Evolutionary conservation across 352 stramenopile species (phyloP).

Genomic region (Globisporangium paddicum): DNA sequence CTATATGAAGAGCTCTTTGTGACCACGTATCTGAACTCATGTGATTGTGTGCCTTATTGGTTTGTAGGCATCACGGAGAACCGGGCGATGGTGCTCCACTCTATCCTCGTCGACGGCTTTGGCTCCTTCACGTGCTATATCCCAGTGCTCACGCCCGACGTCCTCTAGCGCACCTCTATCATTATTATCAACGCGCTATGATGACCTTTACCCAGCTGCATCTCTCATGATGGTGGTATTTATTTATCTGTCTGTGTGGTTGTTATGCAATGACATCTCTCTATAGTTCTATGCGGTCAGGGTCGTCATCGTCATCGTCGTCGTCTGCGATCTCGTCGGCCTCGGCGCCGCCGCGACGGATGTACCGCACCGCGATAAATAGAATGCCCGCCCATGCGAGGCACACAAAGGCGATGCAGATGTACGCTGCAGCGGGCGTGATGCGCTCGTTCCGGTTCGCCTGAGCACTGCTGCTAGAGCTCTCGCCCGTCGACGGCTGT

Average conservation of each 20-base stretch:
- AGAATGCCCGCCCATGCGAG: conserved; percentile 43
- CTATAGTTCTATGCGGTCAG: background rate
- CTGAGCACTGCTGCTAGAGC: background rate
- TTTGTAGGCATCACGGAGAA: conserved; percentile 68
- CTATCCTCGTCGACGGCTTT: conserved; percentile 69
- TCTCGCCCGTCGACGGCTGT: background rate
- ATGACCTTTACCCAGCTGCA: background rate
- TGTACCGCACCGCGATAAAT: conserved; percentile 39
- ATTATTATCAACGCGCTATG: background rate
- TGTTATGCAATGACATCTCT: background rate
- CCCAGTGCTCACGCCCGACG: conserved; percentile 63
- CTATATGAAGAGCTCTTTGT: too few species aligned
- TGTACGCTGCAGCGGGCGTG: conserved; percentile 31
- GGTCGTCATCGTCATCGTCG: too few species aligned
- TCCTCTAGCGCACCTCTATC: conserved; percentile 13
- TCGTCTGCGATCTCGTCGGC: background rate
- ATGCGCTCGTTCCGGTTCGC: conserved; percentile 13
- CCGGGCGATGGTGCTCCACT: conserved; percentile 71
- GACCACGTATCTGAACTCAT: too few species aligned
- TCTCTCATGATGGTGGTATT: background rate
- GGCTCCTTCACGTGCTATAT: conserved; percentile 84
- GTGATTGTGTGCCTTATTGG: background rate
- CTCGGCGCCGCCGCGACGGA: conserved; percentile 5
- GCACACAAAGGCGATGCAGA: conserved; percentile 48
- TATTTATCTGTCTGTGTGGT: background rate